Evolutionary conservation across 768 basidiomycete genomes (phyloP), one percentile per base, ranked within the genome.

Genomic region (Phallus indusiatus): DNA sequence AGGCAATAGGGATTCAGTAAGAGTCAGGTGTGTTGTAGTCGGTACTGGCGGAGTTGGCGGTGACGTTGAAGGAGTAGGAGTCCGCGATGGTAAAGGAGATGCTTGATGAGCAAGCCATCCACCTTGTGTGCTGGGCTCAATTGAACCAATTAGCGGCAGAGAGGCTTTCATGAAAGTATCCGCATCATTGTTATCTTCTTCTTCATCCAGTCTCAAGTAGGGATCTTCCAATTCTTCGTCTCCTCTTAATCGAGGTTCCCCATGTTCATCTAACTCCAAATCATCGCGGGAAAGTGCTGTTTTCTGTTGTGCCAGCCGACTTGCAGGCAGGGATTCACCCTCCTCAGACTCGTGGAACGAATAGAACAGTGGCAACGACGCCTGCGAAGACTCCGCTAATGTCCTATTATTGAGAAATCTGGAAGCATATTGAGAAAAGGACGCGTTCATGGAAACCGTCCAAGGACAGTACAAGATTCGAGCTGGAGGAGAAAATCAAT

Each of bases 291-390:
- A 51, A 42, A 86, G 72, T 67, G 84, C 81, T 37, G 70, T 70
- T 60, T 77, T 73, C 63, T 74, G 69, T 61, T 74, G 70, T 67
- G 75, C 72, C 61, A 77, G 20, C 52, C 55, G 35, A 47, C 21
- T 34, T 21, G 42, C 81, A 64, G 74, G 72, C 69, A 79, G 78
- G 60, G 76, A 82, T 56, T 78, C 86, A 56, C 83, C 78, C 73
- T 88, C 86, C 62, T 88, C 88, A 49, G 84, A 84, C 20, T 61
- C 56, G 20, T 47, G 56, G 71, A 91, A 90, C 18, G 89, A 91
- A 77, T 88, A 92, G 77, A 92, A 92, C 70, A 92, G 81, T 56
- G 90, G 89, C 71, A 89, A 76, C 20, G 82, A 79, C 46, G 80
- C 78, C 65, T 80, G 72, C 64, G 78, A 80, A 37, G 80, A 75